Conservation (phyloP, 768 basidiomycete species). For the Tulasnella sp. region DNA sequence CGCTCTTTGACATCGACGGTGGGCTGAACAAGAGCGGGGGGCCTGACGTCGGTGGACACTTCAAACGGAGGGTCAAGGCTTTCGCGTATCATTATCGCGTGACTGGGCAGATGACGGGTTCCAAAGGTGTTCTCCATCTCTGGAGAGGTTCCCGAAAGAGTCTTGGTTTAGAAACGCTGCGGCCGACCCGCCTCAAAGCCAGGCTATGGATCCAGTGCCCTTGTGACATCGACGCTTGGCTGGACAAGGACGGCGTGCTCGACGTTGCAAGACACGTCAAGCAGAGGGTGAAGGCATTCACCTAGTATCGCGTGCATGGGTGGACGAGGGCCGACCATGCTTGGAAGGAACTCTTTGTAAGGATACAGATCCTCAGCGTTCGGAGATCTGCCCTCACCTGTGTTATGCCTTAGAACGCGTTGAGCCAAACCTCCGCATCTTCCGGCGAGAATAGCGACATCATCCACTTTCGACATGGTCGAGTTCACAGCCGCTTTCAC, state of each 20-base stretch:
- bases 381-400: not conserved
- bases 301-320: slow-evolving; percentile 83
- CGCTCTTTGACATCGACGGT: slow-evolving; percentile 41
- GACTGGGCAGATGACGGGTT: slow-evolving; percentile 41
- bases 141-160: too few species aligned
- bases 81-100: slow-evolving; percentile 44
- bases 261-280: slow-evolving; percentile 89
- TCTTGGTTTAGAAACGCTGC: too few species aligned
- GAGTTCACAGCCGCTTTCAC: slow-evolving; percentile 86
- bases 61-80: slow-evolving; percentile 47
- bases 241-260: slow-evolving; percentile 71
- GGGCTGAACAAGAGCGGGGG: slow-evolving; percentile 44
- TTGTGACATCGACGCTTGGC: slow-evolving; percentile 73
- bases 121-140: too few species aligned
- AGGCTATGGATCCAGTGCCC: slow-evolving; percentile 53
- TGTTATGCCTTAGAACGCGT: slow-evolving; percentile 55
- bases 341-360: slow-evolving; percentile 76
- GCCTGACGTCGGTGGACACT: slow-evolving; percentile 42
- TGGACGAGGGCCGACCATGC: slow-evolving; percentile 86
- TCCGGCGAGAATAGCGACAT: slow-evolving; percentile 89
- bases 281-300: slow-evolving; percentile 85
- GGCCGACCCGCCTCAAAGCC: slow-evolving; percentile 79
- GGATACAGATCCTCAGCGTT: slow-evolving; percentile 40
- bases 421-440: slow-evolving; percentile 57
- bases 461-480: slow-evolving; percentile 84